These are phyloP conservation scores for Singerocomus rubriflavus DNA, from an alignment of 1,284 basidiomycete genomes.

Conservation along the genomic window DNA sequence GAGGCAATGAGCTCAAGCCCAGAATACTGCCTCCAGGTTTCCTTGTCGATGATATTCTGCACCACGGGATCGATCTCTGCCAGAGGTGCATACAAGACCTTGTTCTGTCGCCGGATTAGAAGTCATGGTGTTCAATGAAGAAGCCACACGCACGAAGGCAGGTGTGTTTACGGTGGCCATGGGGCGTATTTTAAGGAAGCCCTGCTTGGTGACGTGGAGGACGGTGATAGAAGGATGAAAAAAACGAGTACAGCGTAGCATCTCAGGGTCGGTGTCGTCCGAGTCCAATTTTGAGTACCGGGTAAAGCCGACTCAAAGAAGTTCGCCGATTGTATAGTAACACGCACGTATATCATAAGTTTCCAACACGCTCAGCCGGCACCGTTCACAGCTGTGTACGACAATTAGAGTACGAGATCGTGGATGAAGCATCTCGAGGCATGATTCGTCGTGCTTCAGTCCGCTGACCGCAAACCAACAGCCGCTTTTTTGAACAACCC, in stretches of 20 bases:
- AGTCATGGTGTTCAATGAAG: neutral
- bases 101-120: slow-evolving; percentile 63
- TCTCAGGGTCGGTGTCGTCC: slow-evolving; percentile 13
- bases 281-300: slow-evolving; percentile 17
- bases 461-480: neutral
- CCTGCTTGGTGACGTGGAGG: slow-evolving; percentile 20
- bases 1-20: slow-evolving; percentile 97
- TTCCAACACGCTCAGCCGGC: too few relatives aligned
- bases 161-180: slow-evolving; percentile 62
- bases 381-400: too few relatives aligned
- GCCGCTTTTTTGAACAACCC: slow-evolving; percentile 22
- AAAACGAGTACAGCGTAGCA: slow-evolving; percentile 29
- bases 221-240: slow-evolving; percentile 27
- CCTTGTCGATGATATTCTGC: slow-evolving; percentile 97
- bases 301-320: slow-evolving; percentile 19
- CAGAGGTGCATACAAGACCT: slow-evolving; percentile 83
- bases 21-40: slow-evolving; percentile 97
- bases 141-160: slow-evolving; percentile 50
- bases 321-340: too few relatives aligned
- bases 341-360: too few relatives aligned
- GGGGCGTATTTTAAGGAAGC: slow-evolving; percentile 31
- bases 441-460: neutral
- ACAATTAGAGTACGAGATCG: too few relatives aligned
- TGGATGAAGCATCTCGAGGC: too few relatives aligned
- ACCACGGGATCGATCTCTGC: slow-evolving; percentile 92